Evolutionary conservation across 1,284 basidiomycete species (phyloP), one percentile per base, ranked within the genome.

Genomic region (Puccinia horiana): DNA sequence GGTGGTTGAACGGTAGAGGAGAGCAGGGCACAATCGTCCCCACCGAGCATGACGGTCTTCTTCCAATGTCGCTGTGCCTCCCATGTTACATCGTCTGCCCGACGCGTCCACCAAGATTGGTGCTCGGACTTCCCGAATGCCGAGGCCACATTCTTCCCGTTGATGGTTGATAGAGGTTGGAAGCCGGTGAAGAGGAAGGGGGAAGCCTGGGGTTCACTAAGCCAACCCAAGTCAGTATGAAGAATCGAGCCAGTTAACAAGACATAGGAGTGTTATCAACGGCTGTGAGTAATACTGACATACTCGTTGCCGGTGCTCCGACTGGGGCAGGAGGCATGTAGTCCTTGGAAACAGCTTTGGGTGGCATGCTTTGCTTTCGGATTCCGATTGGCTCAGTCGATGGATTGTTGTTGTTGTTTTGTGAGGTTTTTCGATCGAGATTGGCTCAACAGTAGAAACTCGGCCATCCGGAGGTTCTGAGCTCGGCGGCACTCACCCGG

Each of bases 71-170:
- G 81, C 40, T 82, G 81, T 5, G 61, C 54, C 56, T 82, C 81
- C 81, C 81, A 82, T 5, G 74, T 76, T 14, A 11, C 35, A 26
- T 82, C 81, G 44, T 82, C 81, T 2, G 81, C 81, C 14, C 81
- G 56, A 8, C 81, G 61, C 54, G 81, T 82, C 81, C 81, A 82
- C 81, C 81, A 82, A n/a, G 81, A 82, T 54, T 82, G 81, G 67
- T 82, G 81, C 32, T 82, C 81, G n/a, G 74, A 65, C 44, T 82
- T 82, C 5, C 61, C 81, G 56, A 82, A 82, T 35, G 81, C 75
- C 32, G 81, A 82, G n/a, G 81, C 81, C 1, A 82, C 81, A 37
- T 82, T 82, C 52, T 82, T 82, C n/a, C 81, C 81, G 49, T 82
- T 82, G 81, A 82, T 82, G 23, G 74, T 76, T 37, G 81, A 54